These are phyloP conservation scores for Penicillium oxalicum DNA, from an alignment of 2,329 filamentous ascomycete species.

Conservation along the genomic window DNA sequence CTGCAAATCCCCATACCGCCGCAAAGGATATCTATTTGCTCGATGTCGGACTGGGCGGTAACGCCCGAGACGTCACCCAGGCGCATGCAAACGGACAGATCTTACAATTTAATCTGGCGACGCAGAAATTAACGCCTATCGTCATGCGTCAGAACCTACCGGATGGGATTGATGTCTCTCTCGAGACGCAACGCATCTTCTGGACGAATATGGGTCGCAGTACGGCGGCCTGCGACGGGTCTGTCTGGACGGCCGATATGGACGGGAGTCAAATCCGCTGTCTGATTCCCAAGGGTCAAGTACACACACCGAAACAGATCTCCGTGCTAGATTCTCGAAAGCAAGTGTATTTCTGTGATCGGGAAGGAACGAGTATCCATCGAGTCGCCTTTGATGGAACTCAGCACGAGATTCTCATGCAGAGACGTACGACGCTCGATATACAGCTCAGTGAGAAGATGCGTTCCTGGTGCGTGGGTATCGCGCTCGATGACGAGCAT, in stretches of 20 bases:
- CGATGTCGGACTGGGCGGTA: constrained; percentile 21
- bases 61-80: constrained; percentile 12
- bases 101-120: constrained; percentile 12
- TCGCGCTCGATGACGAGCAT: constrained; percentile 42
- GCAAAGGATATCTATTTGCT: constrained; percentile 18
- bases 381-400: constrained; percentile 34
- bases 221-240: constrained; percentile 36
- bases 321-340: constrained; percentile 20
- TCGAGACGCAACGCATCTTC: constrained; percentile 35
- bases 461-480: constrained; percentile 52
- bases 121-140: constrained; percentile 11
- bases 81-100: constrained; percentile 16
- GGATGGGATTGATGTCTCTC: constrained; percentile 42
- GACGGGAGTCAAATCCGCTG: constrained; percentile 44
- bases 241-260: constrained; percentile 42
- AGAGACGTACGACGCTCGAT: constrained; percentile 19
- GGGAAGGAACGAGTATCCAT: constrained; percentile 38
- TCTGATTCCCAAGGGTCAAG: constrained; percentile 40
- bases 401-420: constrained; percentile 35
- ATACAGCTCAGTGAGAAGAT: constrained; percentile 15
- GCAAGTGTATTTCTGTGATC: constrained; percentile 41
- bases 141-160: constrained; percentile 28
- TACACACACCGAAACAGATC: constrained; percentile 48
- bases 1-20: constrained; percentile 3
- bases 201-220: constrained; percentile 49